Evolutionary conservation across 1,284 basidiomycete species (phyloP).

Genomic region (Athelia psychrophila): DNA sequence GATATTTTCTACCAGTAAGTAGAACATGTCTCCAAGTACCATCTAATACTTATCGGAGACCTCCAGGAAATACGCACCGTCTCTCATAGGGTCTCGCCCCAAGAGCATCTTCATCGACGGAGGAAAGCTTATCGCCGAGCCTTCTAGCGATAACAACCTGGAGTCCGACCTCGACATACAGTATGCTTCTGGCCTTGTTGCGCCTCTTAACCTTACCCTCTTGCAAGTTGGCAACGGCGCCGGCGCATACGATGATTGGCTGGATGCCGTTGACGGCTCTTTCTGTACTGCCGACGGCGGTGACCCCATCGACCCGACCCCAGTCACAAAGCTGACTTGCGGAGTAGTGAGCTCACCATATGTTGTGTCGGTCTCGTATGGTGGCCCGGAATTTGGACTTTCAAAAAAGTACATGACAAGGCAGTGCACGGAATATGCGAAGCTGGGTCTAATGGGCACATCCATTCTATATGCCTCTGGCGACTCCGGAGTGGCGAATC

Average conservation of each 20-base stretch:
- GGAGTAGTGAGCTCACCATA: constrained; percentile 47
- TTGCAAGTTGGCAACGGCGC: constrained; percentile 47
- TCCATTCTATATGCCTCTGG: constrained; percentile 52
- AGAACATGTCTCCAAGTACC: too few species aligned
- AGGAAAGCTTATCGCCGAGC: constrained; percentile 27
- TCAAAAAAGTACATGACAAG: constrained; percentile 42
- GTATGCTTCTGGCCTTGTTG: constrained; percentile 46
- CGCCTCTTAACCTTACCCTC: constrained; percentile 38
- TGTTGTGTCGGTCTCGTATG: constrained; percentile 58
- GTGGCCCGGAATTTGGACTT: constrained; percentile 43
- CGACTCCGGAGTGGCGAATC: constrained; percentile 49
- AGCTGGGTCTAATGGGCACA: constrained; percentile 44
- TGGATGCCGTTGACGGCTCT: constrained; percentile 44
- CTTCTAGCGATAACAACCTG: constrained; percentile 38
- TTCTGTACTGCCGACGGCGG: constrained; percentile 64
- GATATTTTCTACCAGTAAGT: too few species aligned
- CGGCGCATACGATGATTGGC: constrained; percentile 41
- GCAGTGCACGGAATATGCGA: constrained; percentile 56
- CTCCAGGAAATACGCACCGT: constrained; percentile 24
- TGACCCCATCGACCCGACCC: constrained; percentile 48
- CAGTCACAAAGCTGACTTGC: constrained; percentile 41
- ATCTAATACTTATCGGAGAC: background rate
- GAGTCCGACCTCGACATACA: constrained; percentile 57
- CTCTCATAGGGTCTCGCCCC: constrained; percentile 34
- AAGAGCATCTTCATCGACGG: constrained; percentile 40